A percentile compares a stretch with the other conserved stretches of the same genome.
Conservation (phyloP, 78 protist genomes). For the Emiliania huxleyi region DNA sequence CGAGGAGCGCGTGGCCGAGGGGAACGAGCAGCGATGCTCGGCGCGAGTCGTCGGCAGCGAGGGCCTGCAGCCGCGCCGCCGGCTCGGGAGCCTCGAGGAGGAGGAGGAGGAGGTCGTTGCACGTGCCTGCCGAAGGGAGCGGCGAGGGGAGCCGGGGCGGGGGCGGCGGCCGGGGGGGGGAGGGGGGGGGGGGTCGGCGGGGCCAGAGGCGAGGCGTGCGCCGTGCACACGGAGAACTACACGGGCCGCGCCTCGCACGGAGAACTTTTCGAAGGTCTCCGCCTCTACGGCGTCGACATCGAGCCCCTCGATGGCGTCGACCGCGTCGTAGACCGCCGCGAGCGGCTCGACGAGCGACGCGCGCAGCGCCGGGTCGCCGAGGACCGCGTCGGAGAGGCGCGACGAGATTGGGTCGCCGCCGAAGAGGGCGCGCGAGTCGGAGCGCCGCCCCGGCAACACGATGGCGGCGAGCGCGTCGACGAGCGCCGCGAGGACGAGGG, state of each 20-base stretch:
- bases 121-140: too few relatives aligned
- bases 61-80: too few relatives aligned
- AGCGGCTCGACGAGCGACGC: background rate
- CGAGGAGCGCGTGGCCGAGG: background rate
- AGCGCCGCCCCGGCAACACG: background rate
- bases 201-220: too few relatives aligned
- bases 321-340: background rate
- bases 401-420: background rate
- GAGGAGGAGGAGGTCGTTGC: too few relatives aligned
- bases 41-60: too few relatives aligned
- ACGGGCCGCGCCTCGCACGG: background rate
- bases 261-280: background rate
- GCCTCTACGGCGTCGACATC: background rate
- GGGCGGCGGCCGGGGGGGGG: too few relatives aligned
- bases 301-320: background rate
- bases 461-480: background rate
- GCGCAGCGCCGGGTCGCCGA: background rate
- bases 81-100: too few relatives aligned
- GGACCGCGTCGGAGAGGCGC: background rate
- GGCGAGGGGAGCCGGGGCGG: too few relatives aligned
- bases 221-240: too few relatives aligned
- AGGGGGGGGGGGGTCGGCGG: too few relatives aligned
- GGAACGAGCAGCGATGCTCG: background rate
- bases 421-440: background rate
- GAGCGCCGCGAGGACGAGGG: too few relatives aligned